Percentiles rank a stretch among this genome's conserved stretches.
Evolutionary conservation across 257 asterid genomes (phyloP).

Genomic region (Anisodus tanguticus): DNA sequence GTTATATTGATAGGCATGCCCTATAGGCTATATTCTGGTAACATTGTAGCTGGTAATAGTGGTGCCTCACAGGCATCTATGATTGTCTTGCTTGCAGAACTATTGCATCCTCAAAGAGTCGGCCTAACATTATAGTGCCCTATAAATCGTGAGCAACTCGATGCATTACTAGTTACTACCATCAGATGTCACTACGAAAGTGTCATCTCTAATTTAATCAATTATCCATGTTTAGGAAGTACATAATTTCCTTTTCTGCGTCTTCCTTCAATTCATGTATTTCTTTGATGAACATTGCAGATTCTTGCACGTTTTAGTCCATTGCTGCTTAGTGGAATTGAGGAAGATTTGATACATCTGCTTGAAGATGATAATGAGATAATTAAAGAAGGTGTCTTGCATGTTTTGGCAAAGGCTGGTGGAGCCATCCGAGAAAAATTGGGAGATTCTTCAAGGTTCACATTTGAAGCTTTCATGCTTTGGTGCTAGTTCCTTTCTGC

Average conservation of each 20-base stretch:
- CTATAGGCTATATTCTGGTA: conserved; percentile 24
- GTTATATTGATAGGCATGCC: conserved; percentile 1
- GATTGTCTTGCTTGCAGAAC: conserved; percentile 16
- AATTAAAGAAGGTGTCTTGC: conserved; percentile 94
- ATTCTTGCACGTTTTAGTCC: conserved; percentile 97
- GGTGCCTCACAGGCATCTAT: conserved; percentile 2
- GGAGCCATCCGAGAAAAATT: conserved; percentile 93
- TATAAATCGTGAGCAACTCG: background rate
- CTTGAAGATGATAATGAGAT: conserved; percentile 98
- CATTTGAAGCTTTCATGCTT: background rate
- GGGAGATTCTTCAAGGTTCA: conserved; percentile 89
- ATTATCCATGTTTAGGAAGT: conserved; percentile 4
- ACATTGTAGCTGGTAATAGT: conserved; percentile 12
- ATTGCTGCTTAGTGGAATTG: conserved; percentile 79
- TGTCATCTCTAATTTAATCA: conserved; percentile 24
- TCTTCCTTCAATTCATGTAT: conserved; percentile 25
- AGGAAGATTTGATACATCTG: conserved; percentile 79
- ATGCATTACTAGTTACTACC: background rate
- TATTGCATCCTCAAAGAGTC: background rate
- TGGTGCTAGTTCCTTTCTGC: conserved; percentile 1
- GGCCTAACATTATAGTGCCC: background rate
- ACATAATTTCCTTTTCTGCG: background rate
- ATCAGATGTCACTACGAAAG: background rate
- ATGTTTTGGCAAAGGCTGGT: conserved; percentile 98
- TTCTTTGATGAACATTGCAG: conserved; percentile 51